Evolutionary conservation across 306 rosid genomes (phyloP), one percentile per base, ranked within the genome.

Genomic region (Pyrus bretschneideri): DNA sequence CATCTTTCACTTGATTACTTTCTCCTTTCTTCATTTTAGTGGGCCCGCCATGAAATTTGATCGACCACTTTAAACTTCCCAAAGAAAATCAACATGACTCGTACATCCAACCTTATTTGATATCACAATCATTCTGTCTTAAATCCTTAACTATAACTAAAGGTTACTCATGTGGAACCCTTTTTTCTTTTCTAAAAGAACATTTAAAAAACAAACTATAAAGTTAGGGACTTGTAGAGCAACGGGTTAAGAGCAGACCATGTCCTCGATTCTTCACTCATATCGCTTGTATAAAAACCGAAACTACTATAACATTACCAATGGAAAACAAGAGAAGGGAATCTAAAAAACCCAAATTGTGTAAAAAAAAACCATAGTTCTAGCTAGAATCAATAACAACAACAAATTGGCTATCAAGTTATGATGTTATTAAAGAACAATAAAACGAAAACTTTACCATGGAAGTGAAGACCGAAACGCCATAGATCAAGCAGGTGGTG

Each of bases 401-500:
- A 55, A 55, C 3, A 13, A 73, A 58, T 44, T 73, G 68, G 38
- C 14, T 25, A 40, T 11, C 46, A 2, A 59, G 40, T 59, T 15
- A 5, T 52, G 1, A 40, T 33, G 9, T 5, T 11, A 29, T 57
- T 8, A 23, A 8, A 22, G 46, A 44, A 44, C 3, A 59, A 17
- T 40, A 51, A 68, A n/a, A 49, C n/a, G 76, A 10, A 73, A 73
- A 38, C 22, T 87, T 58, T 81, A 94, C 98, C 97, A 91, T 83
- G 72, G 92, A 72, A 27, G 98, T 78, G 14, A 82, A 51, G 59
- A 82, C 60, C 63, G 98, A 90, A 63, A 74, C 92, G 51, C 98
- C 97, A 74, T 78, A 90, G 80, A 95, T 82, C 95, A 92, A 85
- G 80, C 96, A 94, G 78, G 97, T 87, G 83, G 93, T 89, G 45